Evolutionary conservation across 148 eudicot genomes (phyloP).

Genomic region (Simmondsia chinensis): DNA sequence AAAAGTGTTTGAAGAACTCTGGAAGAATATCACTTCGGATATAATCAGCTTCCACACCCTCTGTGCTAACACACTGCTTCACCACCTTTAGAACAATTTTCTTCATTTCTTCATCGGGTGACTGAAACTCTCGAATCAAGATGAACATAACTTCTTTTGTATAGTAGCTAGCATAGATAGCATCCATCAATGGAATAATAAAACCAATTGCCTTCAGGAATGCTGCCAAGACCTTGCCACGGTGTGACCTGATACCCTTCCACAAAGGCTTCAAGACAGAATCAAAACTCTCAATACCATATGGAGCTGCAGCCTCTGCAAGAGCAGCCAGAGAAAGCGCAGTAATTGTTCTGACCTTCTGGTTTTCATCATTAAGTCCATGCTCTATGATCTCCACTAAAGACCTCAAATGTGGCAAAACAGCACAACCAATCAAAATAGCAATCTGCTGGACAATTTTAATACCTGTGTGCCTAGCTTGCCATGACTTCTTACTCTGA

Average conservation of each 20-base stretch:
- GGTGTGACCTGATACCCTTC: conserved; percentile 96
- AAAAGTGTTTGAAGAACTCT: conserved; percentile 81
- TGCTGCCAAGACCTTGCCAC: conserved; percentile 98
- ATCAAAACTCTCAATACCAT: conserved; percentile 97
- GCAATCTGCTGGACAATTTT: conserved; percentile 98
- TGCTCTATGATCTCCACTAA: conserved; percentile 95
- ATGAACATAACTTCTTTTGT: conserved; percentile 95
- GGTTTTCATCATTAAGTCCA: conserved; percentile 94
- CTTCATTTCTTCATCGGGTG: conserved; percentile 99
- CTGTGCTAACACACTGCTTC: conserved; percentile 96
- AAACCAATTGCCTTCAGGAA: conserved; percentile 96
- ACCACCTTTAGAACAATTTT: conserved; percentile 95
- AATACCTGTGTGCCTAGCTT: conserved; percentile 97
- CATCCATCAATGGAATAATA: conserved; percentile 95
- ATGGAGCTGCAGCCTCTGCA: conserved; percentile 98
- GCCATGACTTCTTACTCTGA: conserved; percentile 99
- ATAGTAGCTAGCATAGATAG: conserved; percentile 91
- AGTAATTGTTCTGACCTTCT: conserved; percentile 93
- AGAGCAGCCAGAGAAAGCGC: conserved; percentile 96
- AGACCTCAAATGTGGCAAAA: conserved; percentile 88
- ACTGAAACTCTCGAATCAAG: conserved; percentile 90
- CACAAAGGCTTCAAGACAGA: conserved; percentile 95
- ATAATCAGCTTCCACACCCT: conserved; percentile 93
- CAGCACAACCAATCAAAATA: conserved; percentile 93
- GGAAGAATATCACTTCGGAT: conserved; percentile 87